Conservation (phyloP, 306 rosid species). For the Cucumis hystrix region DNA sequence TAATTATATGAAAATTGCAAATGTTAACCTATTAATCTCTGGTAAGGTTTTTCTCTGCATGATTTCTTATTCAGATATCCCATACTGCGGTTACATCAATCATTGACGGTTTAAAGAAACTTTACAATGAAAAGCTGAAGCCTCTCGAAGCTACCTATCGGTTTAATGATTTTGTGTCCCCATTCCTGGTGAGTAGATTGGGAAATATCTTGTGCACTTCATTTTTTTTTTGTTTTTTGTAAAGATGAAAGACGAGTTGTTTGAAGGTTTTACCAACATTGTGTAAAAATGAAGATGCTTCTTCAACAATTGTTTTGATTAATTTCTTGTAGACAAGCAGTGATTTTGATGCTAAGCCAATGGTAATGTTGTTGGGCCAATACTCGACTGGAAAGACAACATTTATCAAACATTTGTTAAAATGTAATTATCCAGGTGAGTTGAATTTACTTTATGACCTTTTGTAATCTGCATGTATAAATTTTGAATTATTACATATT, state of each 20-base stretch:
- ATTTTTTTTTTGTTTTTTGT: neutral
- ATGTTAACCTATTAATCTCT: neutral
- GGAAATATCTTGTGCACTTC: neutral
- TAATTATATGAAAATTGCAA: neutral
- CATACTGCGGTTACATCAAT: slow-evolving; percentile 66
- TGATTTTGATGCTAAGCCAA: slow-evolving; percentile 97
- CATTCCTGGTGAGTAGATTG: slow-evolving; percentile 49
- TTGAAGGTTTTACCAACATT: neutral
- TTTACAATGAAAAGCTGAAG: slow-evolving; percentile 67
- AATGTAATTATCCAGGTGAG: slow-evolving; percentile 81
- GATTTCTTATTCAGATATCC: slow-evolving; percentile 38
- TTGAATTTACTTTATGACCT: slow-evolving; percentile 1
- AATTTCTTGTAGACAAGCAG: slow-evolving; percentile 38
- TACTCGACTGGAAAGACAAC: slow-evolving; percentile 98
- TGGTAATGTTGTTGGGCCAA: slow-evolving; percentile 96
- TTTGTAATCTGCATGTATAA: neutral
- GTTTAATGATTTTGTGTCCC: slow-evolving; percentile 73
- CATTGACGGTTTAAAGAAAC: slow-evolving; percentile 68
- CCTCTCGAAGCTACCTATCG: slow-evolving; percentile 71
- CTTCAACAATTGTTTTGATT: neutral
- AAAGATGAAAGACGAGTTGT: neutral
- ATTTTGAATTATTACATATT: neutral
- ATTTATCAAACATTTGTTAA: slow-evolving; percentile 72
- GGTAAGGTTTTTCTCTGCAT: neutral
- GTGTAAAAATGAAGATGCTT: neutral